phyloP scores from a whole-genome alignment of 192 early-diverging fungal genomes.

The Podila minutissima region DNA sequence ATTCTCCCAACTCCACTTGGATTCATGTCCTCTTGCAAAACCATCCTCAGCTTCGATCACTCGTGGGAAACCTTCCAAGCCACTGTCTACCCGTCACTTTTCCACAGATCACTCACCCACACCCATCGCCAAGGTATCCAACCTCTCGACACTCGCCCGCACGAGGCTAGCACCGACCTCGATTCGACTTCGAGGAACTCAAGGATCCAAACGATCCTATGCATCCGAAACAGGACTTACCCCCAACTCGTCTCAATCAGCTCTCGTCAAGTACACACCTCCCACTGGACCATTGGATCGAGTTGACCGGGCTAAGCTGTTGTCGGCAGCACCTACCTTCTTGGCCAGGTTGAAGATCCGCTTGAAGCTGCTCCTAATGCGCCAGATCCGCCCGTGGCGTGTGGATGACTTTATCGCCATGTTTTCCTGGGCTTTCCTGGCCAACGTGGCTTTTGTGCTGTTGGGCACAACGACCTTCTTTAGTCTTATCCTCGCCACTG shows the following conservation, averaged over 20 bases:
- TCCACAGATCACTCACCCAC: not conserved
- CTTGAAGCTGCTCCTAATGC: conserved; percentile 68
- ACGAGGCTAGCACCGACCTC: conserved; percentile 20
- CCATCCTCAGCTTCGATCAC: not conserved
- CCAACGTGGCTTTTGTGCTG: conserved; percentile 85
- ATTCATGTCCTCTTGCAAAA: not conserved
- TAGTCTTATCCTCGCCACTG: conserved; percentile 78
- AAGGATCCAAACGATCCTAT: conserved; percentile 12
- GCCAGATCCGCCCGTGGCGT: conserved; percentile 78
- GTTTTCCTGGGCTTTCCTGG: conserved; percentile 89
- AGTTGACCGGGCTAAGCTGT: conserved; percentile 58
- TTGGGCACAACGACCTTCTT: conserved; percentile 92
- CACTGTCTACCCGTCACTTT: not conserved
- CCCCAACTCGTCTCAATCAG: not conserved
- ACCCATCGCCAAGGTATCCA: not conserved
- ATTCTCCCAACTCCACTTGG: not conserved
- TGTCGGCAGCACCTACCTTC: conserved; percentile 67
- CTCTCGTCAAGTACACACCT: conserved; percentile 45
- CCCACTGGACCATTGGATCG: conserved; percentile 32
- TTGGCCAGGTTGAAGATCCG: conserved; percentile 69
- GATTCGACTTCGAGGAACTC: not conserved
- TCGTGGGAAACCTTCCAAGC: not conserved
- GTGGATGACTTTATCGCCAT: conserved; percentile 91
- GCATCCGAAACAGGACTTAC: not conserved
- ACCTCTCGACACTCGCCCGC: not conserved